Percentiles rank a stretch among this genome's conserved stretches.
Conservation (phyloP, 2,329 filamentous ascomycete species). For the Fonsecaea pedrosoi region DNA sequence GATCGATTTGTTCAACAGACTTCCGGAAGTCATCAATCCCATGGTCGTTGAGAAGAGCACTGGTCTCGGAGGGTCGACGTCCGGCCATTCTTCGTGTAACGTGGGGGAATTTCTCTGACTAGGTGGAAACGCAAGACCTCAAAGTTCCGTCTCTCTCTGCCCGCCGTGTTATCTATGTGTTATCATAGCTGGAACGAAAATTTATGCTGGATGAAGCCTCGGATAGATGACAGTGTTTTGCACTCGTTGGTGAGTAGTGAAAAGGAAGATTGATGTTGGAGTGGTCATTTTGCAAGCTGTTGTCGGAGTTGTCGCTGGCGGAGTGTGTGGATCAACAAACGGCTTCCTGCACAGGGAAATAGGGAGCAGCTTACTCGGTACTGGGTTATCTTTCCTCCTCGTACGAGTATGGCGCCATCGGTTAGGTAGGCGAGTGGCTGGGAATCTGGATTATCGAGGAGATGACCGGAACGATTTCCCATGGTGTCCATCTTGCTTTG, state of each 20-base stretch:
- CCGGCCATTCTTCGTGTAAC: slow-evolving; percentile 31
- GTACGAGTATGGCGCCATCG: slow-evolving; percentile 16
- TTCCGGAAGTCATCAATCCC: slow-evolving; percentile 35
- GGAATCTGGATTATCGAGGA: neutral
- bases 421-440: slow-evolving; percentile 20
- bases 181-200: slow-evolving; percentile 6
- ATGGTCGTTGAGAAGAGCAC: slow-evolving; percentile 36
- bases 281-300: neutral
- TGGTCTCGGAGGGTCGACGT: slow-evolving; percentile 34
- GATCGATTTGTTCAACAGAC: slow-evolving; percentile 30
- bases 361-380: neutral
- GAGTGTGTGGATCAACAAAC: slow-evolving; percentile 9
- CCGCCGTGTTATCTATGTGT: neutral
- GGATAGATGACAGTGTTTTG: neutral
- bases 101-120: neutral
- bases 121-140: neutral
- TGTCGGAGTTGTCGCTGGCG: slow-evolving; percentile 9
- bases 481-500: neutral
- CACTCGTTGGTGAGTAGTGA: neutral
- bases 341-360: neutral
- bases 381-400: neutral
- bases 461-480: slow-evolving; percentile 3
- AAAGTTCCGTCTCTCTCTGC: neutral
- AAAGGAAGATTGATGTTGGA: slow-evolving; percentile 3
- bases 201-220: neutral